Conservation (phyloP, 306 rosid species). For the Coriaria nepalensis region DNA sequence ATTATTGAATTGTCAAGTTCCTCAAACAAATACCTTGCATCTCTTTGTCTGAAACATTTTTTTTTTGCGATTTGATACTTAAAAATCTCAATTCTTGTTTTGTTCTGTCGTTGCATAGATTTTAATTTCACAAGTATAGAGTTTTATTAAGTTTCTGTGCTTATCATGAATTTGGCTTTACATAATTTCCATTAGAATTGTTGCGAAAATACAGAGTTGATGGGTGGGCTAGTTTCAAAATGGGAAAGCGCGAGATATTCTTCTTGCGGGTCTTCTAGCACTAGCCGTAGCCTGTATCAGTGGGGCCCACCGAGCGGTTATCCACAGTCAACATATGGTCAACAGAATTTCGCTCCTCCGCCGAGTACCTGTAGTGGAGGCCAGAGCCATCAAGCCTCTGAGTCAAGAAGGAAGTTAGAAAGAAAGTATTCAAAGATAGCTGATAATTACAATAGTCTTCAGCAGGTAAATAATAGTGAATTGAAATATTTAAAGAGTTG, state of each 20-base stretch:
- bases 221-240: constrained; percentile 74
- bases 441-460: constrained; percentile 52
- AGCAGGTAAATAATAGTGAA: constrained; percentile 38
- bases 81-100: too few species aligned
- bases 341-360: constrained; percentile 29
- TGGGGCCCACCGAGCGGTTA: constrained; percentile 27
- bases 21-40: too few species aligned
- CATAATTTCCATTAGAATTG: constrained; percentile 8
- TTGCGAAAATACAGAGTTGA: constrained; percentile 19
- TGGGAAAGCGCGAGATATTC: constrained; percentile 26
- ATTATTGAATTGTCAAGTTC: too few species aligned
- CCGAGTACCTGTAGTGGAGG: constrained; percentile 31
- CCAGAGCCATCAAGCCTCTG: constrained; percentile 18
- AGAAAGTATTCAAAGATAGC: constrained; percentile 64
- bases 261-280: constrained; percentile 29
- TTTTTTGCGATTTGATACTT: too few species aligned
- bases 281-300: constrained; percentile 26
- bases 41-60: too few species aligned
- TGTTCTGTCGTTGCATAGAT: too few species aligned
- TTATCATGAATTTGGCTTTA: too few species aligned
- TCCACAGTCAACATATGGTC: constrained; percentile 35
- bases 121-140: too few species aligned
- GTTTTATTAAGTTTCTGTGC: too few species aligned
- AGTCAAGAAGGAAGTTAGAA: constrained; percentile 24
- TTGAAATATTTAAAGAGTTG: too few species aligned